These are phyloP conservation scores for Azolla pinnata DNA, from an alignment of 75 land plant species.

Conservation along the genomic window DNA sequence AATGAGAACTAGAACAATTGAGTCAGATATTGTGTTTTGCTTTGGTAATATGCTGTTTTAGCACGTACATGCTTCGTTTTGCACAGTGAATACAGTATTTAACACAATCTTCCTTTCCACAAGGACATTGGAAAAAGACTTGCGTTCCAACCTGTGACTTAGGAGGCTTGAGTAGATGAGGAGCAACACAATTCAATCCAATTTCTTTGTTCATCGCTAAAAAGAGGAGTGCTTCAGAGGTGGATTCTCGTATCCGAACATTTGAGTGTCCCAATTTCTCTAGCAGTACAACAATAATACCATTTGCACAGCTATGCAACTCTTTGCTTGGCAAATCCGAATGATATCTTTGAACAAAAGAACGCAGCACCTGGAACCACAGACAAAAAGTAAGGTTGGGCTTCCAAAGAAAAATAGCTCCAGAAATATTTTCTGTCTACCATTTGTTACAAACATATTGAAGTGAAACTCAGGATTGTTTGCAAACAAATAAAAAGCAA, in stretches of 20 bases:
- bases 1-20: too few relatives aligned
- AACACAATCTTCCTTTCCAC: too few relatives aligned
- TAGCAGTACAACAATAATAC: conserved; percentile 13
- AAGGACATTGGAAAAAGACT: too few relatives aligned
- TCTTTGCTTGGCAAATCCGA: conserved; percentile 15
- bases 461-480: too few relatives aligned
- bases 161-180: conserved; percentile 12
- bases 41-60: too few relatives aligned
- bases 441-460: too few relatives aligned
- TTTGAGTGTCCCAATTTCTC: conserved; percentile 30
- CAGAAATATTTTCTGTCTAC: too few relatives aligned
- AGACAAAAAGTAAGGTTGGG: neutral
- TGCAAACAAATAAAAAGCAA: too few relatives aligned
- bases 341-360: conserved; percentile 11
- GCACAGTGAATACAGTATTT: too few relatives aligned
- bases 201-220: conserved; percentile 19
- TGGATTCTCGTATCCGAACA: conserved; percentile 15
- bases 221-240: conserved; percentile 22
- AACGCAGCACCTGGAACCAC: conserved; percentile 10
- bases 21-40: too few relatives aligned
- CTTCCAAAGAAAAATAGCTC: neutral
- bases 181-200: conserved; percentile 21
- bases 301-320: conserved; percentile 12
- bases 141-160: conserved; percentile 14
- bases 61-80: too few relatives aligned